Conservation (phyloP, 768 basidiomycete genomes). For the Xerocomus potaroensis region DNA sequence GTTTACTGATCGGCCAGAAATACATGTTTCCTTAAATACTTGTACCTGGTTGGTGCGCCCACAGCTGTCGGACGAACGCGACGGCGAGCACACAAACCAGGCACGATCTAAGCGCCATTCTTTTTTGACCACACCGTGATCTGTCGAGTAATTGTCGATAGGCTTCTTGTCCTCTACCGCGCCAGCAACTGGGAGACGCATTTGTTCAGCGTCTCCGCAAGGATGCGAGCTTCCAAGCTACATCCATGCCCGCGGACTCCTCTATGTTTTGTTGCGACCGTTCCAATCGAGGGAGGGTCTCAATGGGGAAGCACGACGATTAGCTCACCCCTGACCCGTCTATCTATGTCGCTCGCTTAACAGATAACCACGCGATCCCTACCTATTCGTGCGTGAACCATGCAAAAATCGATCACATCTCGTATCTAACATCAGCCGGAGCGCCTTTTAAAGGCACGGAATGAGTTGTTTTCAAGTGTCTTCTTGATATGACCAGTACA, state of each 20-base stretch:
- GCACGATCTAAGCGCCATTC: too few relatives aligned
- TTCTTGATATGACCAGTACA: background rate
- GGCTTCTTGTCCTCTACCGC: conserved; percentile 72
- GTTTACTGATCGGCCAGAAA: too few relatives aligned
- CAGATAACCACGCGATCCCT: too few relatives aligned
- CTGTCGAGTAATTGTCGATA: conserved; percentile 74
- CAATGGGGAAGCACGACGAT: conserved; percentile 46
- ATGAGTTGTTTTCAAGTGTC: background rate
- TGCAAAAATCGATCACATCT: background rate
- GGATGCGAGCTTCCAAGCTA: conserved; percentile 47
- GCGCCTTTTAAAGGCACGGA: background rate
- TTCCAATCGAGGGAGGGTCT: conserved; percentile 54
- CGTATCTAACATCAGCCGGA: conserved; percentile 1
- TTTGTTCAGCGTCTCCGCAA: conserved; percentile 66
- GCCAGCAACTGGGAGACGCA: conserved; percentile 53
- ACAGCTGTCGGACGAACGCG: conserved; percentile 63
- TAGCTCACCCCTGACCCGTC: conserved; percentile 9
- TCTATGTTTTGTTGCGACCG: conserved; percentile 37
- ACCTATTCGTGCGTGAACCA: background rate
- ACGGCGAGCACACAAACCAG: too few relatives aligned
- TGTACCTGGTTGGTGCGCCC: too few relatives aligned
- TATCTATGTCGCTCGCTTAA: too few relatives aligned
- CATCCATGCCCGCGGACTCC: background rate
- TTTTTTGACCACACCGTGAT: too few relatives aligned
- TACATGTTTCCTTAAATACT: too few relatives aligned